Conservation (phyloP, 2,329 filamentous ascomycete genomes). For the Claviceps capensis region DNA sequence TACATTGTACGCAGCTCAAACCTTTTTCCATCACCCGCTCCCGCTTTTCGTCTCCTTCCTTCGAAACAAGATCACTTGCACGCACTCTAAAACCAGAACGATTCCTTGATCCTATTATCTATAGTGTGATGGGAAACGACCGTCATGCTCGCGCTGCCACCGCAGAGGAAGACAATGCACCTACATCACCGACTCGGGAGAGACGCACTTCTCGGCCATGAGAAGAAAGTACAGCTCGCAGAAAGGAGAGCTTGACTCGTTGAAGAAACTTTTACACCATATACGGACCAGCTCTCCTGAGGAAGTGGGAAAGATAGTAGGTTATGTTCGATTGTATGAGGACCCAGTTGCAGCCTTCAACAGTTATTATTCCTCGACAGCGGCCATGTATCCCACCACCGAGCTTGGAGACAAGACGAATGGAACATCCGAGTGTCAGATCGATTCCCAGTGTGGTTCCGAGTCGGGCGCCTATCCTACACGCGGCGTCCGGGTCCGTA, state of each 20-base stretch:
- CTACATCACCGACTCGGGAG: slow-evolving; percentile 1
- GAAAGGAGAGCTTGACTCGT: neutral
- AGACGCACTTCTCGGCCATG: slow-evolving; percentile 2
- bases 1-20: neutral
- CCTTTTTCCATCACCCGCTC: neutral
- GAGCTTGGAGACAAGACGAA: neutral
- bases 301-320: neutral
- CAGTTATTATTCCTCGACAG: neutral
- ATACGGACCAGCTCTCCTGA: neutral
- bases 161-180: neutral
- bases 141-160: slow-evolving; percentile 1
- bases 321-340: neutral
- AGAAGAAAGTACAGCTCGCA: slow-evolving; percentile 1
- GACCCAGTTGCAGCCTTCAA: neutral
- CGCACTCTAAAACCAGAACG: neutral
- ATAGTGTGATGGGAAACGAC: slow-evolving; percentile 3
- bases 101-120: neutral
- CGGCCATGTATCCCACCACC: neutral
- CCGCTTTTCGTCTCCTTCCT: neutral
- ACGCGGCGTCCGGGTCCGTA: neutral
- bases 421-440: neutral
- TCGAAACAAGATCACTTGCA: neutral
- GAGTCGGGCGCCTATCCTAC: neutral
- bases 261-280: neutral
- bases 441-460: neutral